A percentile compares a stretch with the other conserved stretches of the same genome.
These are phyloP conservation scores for Paramecium tetraurelia DNA, from an alignment of 73 alveolate species.

Conservation along the genomic window DNA sequence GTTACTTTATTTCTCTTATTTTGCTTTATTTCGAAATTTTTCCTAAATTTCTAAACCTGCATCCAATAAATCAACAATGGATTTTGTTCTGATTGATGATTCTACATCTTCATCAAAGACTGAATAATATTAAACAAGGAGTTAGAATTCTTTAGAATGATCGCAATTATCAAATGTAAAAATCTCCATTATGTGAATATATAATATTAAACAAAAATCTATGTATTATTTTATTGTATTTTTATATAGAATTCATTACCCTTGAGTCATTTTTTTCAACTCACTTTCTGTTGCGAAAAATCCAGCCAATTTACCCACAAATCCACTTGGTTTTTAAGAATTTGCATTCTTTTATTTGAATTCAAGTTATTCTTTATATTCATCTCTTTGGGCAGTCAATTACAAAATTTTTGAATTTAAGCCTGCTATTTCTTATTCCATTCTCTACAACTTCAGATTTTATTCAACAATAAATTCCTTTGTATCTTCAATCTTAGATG, in stretches of 20 bases:
- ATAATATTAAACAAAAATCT: neutral
- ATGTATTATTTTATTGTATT: neutral
- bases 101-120: neutral
- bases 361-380: slow-evolving; percentile 1
- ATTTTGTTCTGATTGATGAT: neutral
- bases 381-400: slow-evolving; percentile 3
- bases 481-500: neutral
- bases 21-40: neutral
- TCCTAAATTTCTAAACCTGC: neutral
- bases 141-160: neutral
- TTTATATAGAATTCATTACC: neutral
- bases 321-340: slow-evolving; percentile 1
- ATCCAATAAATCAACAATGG: neutral
- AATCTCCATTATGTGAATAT: neutral
- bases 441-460: neutral
- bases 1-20: neutral
- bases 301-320: slow-evolving; percentile 23
- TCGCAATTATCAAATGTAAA: slow-evolving; percentile 23
- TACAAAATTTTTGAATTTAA: neutral
- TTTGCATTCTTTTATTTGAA: neutral
- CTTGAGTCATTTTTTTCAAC: neutral
- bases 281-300: slow-evolving; percentile 47
- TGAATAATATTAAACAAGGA: neutral
- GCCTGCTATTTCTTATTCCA: neutral
- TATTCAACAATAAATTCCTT: neutral